Conservation (phyloP, 129 eudicot genomes). For the Helianthus annuus region HanXRQr2.0-SUNRISE NC_035439.2:148435505-148436004, state of each 20-base stretch:
- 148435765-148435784: conserved; percentile 67
- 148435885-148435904: conserved; percentile 57
- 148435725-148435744: conserved; percentile 67
- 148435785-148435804: neutral
- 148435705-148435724: conserved; percentile 60
- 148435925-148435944: conserved; percentile 56
- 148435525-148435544: conserved; percentile 62
- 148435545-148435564: conserved; percentile 51
- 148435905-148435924: conserved; percentile 62
- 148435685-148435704: conserved; percentile 67
- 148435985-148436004: conserved; percentile 70
- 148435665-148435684: conserved; percentile 75
- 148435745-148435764: conserved; percentile 72
- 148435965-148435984: conserved; percentile 50
- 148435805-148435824: neutral
- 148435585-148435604: conserved; percentile 67
- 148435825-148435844: conserved; percentile 51
- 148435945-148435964: conserved; percentile 56
- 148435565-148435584: conserved; percentile 45
- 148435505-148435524: conserved; percentile 44
- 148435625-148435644: conserved; percentile 56
- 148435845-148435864: conserved; percentile 59
- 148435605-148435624: conserved; percentile 67
- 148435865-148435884: conserved; percentile 75
- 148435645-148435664: conserved; percentile 52